Conservation (phyloP, 768 basidiomycete species). For the Termitomyces sp. region DNA sequence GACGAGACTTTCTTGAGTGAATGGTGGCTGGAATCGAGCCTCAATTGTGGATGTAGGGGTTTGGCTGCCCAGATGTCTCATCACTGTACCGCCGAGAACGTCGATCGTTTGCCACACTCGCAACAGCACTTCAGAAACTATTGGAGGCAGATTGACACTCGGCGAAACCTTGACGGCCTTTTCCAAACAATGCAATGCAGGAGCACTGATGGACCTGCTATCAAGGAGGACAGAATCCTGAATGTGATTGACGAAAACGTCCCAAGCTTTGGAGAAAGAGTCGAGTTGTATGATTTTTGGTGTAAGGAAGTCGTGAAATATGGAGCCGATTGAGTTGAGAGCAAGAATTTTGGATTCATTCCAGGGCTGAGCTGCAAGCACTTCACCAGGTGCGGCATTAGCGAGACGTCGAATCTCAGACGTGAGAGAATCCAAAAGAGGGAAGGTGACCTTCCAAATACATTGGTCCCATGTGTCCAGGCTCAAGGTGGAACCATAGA, state of each 20-base stretch:
- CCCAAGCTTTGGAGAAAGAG: conserved; percentile 72
- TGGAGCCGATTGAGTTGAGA: conserved; percentile 76
- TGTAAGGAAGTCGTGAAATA: conserved; percentile 78
- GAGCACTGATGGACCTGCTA: conserved; percentile 66
- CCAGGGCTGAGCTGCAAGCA: conserved; percentile 49
- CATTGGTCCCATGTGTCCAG: conserved; percentile 85
- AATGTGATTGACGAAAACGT: conserved; percentile 69
- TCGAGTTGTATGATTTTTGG: conserved; percentile 70
- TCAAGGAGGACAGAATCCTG: conserved; percentile 69
- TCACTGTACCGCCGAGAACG: conserved; percentile 55
- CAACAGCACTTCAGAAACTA: conserved; percentile 45
- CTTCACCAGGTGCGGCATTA: conserved; percentile 18
- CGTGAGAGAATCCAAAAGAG: conserved; percentile 72
- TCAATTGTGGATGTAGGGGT: conserved; percentile 16
- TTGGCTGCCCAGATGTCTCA: conserved; percentile 26
- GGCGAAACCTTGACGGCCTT: conserved; percentile 66
- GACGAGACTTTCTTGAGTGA: conserved; percentile 85
- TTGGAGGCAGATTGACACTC: conserved; percentile 39
- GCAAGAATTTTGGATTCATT: conserved; percentile 89
- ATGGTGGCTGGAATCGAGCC: conserved; percentile 35
- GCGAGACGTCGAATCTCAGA: conserved; percentile 46
- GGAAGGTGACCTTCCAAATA: conserved; percentile 89
- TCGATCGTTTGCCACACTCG: conserved; percentile 71
- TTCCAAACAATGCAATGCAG: conserved; percentile 83
- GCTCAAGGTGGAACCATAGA: conserved; percentile 87